Percentiles rank a stretch among this genome's conserved stretches.
Conservation (phyloP, 768 basidiomycete species). For the Lentinula aciculospora region DNA sequence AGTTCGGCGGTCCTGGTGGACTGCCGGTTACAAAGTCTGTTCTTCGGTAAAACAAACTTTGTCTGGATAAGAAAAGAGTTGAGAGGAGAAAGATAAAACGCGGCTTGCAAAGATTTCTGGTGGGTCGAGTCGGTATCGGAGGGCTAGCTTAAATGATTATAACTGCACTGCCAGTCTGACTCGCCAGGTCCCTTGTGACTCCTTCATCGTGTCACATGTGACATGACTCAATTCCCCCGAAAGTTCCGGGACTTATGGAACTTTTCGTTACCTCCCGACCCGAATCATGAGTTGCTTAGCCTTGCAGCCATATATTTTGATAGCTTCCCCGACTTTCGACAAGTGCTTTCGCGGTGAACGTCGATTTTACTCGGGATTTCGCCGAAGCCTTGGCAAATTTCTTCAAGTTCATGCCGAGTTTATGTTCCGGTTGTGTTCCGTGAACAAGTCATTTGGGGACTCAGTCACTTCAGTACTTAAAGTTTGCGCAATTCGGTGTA, state of each 20-base stretch:
- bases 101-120: not conserved
- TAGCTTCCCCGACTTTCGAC: too few relatives aligned
- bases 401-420: too few relatives aligned
- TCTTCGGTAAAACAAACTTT: conserved; percentile 26
- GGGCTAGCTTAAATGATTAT: conserved; percentile 15
- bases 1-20: conserved; percentile 11
- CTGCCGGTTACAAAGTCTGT: conserved; percentile 33
- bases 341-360: not conserved
- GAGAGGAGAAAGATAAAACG: conserved; percentile 14
- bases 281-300: too few relatives aligned
- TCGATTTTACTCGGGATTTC: not conserved
- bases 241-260: not conserved
- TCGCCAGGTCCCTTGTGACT: conserved; percentile 7
- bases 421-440: not conserved
- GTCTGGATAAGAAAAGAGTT: conserved; percentile 8
- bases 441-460: not conserved
- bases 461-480: not conserved
- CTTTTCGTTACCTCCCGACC: too few relatives aligned
- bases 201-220: conserved; percentile 9
- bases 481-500: not conserved
- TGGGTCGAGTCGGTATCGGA: not conserved
- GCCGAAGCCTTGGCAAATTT: too few relatives aligned
- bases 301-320: too few relatives aligned
- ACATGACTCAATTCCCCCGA: not conserved
- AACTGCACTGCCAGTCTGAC: not conserved